phyloP scores from a whole-genome alignment of 805 yeast genomes.

The Candida wancherniae region DNA sequence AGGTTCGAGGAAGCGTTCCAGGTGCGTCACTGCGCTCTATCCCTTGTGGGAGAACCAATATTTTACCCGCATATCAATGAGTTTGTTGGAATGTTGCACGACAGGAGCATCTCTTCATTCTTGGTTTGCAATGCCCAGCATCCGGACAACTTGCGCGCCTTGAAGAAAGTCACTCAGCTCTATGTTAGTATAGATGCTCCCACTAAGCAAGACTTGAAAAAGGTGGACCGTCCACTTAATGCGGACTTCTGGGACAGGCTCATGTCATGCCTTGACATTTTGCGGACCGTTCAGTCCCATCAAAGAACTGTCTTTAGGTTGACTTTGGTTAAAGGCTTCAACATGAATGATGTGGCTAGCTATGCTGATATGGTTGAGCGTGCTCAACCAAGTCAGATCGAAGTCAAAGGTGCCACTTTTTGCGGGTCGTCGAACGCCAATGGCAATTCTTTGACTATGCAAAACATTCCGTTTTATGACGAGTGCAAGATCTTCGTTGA shows the following conservation, averaged over 20 bases:
- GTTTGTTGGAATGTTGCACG: conserved; percentile 77
- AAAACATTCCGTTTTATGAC: conserved; percentile 89
- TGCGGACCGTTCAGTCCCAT: conserved; percentile 65
- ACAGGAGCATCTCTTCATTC: conserved; percentile 74
- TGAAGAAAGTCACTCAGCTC: conserved; percentile 79
- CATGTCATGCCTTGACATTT: conserved; percentile 71
- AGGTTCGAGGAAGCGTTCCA: conserved; percentile 87
- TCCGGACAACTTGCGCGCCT: conserved; percentile 69
- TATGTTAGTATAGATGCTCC: conserved; percentile 94
- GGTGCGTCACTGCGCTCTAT: conserved; percentile 86
- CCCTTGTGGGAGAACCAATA: conserved; percentile 92
- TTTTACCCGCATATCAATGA: conserved; percentile 88
- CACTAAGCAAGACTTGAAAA: conserved; percentile 72
- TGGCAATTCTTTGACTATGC: conserved; percentile 90
- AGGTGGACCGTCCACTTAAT: conserved; percentile 83
- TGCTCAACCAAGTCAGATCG: conserved; percentile 83
- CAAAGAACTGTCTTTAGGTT: conserved; percentile 90
- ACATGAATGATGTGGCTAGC: conserved; percentile 71
- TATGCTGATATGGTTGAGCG: conserved; percentile 83
- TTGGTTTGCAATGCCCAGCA: conserved; percentile 95
- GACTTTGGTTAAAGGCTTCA: conserved; percentile 89
- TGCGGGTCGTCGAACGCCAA: conserved; percentile 84
- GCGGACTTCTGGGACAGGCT: conserved; percentile 92
- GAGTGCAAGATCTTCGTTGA: conserved; percentile 78
- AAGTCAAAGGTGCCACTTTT: conserved; percentile 91